These are phyloP conservation scores for Camellia japonica DNA, from an alignment of 148 eudicot genomes.

Conservation along the genomic window DNA sequence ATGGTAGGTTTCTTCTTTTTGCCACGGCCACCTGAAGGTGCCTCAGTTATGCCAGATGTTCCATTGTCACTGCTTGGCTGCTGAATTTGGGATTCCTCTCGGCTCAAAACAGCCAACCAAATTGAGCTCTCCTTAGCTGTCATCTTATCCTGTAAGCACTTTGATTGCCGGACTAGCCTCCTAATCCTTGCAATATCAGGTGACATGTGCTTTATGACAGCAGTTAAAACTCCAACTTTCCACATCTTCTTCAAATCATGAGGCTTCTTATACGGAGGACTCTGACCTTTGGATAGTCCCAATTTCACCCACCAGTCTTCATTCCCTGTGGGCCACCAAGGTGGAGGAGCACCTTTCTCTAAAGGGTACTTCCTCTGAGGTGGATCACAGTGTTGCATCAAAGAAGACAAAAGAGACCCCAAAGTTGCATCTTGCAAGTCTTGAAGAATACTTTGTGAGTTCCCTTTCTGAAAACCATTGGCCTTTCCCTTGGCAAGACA, in stretches of 20 bases:
- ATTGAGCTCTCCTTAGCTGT: slow-evolving; percentile 83
- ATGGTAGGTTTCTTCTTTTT: slow-evolving; percentile 51
- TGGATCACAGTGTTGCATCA: slow-evolving; percentile 89
- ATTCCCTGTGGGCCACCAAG: slow-evolving; percentile 81
- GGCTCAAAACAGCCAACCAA: slow-evolving; percentile 72
- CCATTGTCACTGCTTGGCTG: slow-evolving; percentile 75
- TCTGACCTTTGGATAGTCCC: slow-evolving; percentile 56
- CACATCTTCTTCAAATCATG: slow-evolving; percentile 91
- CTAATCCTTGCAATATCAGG: slow-evolving; percentile 80
- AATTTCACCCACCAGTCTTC: slow-evolving; percentile 74
- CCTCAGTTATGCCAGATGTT: slow-evolving; percentile 52
- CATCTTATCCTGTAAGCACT: slow-evolving; percentile 90
- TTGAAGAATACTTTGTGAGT: slow-evolving; percentile 52
- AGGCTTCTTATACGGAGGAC: slow-evolving; percentile 80
- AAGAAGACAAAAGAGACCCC: slow-evolving; percentile 77
- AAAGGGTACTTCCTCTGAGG: slow-evolving; percentile 82
- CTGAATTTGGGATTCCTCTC: slow-evolving; percentile 52
- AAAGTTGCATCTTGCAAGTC: slow-evolving; percentile 86
- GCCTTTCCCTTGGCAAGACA: slow-evolving; percentile 42
- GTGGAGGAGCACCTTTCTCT: slow-evolving; percentile 76
- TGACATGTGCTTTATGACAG: slow-evolving; percentile 86
- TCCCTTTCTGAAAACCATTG: slow-evolving; percentile 39
- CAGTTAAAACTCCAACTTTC: slow-evolving; percentile 84
- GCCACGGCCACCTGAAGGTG: slow-evolving; percentile 36
- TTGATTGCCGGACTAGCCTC: slow-evolving; percentile 65